Base-by-base conservation (phyloP, 768 basidiomycete species). In the Psilocybe azurescens region DNA sequence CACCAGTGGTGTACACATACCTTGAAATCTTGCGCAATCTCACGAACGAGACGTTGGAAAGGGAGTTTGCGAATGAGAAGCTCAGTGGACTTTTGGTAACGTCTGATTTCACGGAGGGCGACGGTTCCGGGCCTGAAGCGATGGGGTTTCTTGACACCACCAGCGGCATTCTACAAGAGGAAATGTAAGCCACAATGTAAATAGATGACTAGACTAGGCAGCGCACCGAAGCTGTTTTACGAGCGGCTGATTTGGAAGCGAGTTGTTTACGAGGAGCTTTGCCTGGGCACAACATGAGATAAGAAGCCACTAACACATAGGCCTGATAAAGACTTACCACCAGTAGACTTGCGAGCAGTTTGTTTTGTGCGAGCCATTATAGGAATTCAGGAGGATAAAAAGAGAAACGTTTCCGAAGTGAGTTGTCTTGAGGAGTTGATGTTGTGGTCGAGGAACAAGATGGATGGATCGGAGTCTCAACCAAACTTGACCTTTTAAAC, bases 21-120 rank as follows among this genome's bases (percentile, higher is more conserved):
- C 82, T 91, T 91, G 84, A 90, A 89, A 77, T 92, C 90, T 77
- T 91, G 90, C 53, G 89, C 89, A 68, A 91, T 92, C 74, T 91
- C 89, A 77, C 89, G 87, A 63, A 91, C 89, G 63, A 91, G 81
- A 62, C 89, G 83, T 73, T 90, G 87, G 82, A 90, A 90, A 67
- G 85, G 84, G 24, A 85, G 82, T 74, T 87, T 88, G 69, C 85
- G 82, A 70, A 88, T 87, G 63, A 87, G 80, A 38, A 88, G 77
- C 72, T 88, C 85, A 30, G 86, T 87, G 13, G 83, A 86, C 73
- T 87, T 86, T 68, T 87, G 86, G 73, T 86, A 84, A 36, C 83
- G 81, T 66, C 88, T 78, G 68, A 90, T 90, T 78, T 91, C 89
- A 78, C 89, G 87, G 61, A 91, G 84, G 68, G 89, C 89, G 75